Evolutionary conservation across 2,329 filamentous ascomycete species (phyloP), one percentile per base, ranked within the genome.

Genomic region (Trichoderma koningiopsis): DNA sequence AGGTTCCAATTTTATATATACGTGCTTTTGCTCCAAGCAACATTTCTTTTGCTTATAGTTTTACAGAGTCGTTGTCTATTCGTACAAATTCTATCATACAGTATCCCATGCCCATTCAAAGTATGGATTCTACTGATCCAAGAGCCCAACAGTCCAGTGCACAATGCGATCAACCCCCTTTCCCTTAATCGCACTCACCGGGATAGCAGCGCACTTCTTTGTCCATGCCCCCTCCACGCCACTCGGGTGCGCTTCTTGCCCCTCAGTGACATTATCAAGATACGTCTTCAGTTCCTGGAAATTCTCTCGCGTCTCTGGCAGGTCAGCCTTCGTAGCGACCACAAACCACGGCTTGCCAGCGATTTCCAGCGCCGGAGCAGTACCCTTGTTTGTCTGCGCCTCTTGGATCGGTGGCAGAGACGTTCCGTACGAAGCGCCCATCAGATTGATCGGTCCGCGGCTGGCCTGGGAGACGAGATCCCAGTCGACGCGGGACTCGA

Each of bases 291-390:
- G 82, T 63, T 82, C 80, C 43, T 79, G 80, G 78, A 93, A 99
- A 77, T 96, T 96, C 29, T 89, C 86, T 78, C 94, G 87, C 2
- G 96, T 97, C 3, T 86, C 87, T 4, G 90, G 88, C 67, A 97
- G 78, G 78, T 98, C 95, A 0, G 93, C 94, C 81, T 98, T 98
- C 24, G 94, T 97, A 1, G 93, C 95, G 55, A 97, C 89, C 5
- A 97, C 94, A 75, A 97, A 96, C 96, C 96, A 99, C 0, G 96
- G 94, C 82, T 99, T 99, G 40, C 88, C 88, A n/a, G 92, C 92
- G 73, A 98, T 96, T 52, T 91, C 88, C n/a, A 92, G 77, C n/a
- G 79, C 84, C 4, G 79, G 77, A 3, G 69, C 66, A 4, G 19
- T 67, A 43, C 19, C 40, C 40, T 43, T 43, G 22, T 69, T 70